Evolutionary conservation across 805 yeast species (phyloP), one percentile per base, ranked within the genome.

Genomic region (Candida corydali): DNA sequence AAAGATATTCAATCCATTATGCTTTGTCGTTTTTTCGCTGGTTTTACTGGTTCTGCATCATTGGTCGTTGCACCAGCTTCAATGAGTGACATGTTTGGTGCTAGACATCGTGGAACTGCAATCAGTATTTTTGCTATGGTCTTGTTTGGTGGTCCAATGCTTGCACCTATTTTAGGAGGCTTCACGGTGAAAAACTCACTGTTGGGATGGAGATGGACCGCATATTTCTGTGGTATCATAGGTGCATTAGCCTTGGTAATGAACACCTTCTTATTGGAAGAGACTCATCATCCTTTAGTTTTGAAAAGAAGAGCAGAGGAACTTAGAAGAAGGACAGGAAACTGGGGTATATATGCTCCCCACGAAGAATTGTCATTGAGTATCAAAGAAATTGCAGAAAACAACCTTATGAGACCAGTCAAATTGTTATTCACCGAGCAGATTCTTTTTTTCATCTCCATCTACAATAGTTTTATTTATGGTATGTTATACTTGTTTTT

Each of bases 21-120:
- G 65, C 69, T 87, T 29, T 76, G 86, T 59, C 73, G 96, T 45
- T 86, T 85, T 52, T 80, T 87, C 55, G 80, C 82, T 17, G 95
- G 95, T 38, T 73, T 80, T 50, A 60, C 82, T 39, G 96, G 95
- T 45, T 86, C 94, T 15, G 87, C 93, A 27, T 87, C 94, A 1
- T 59, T 88, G 51, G 91, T 85, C 18, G 86, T 86, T 27, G 58
- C 93, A 8, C 95, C 95, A 18, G 36, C 36, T n/a, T 11, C 30
- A 10, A 81, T 86, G 66, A 84, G 94, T 6, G 96, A 88, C 58
- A 70, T 86, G 70, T 86, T 78, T 54, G 75, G 74, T 45, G 77
- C 78, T 40, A 56, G 56, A 25, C 54, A 69, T 17, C 76, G 96
- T 61, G 96, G 96, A 48, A 73, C 70, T 34, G 94, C 95, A 14